Conservation (phyloP, 768 basidiomycete species). For the Mycena vitilis region DNA sequence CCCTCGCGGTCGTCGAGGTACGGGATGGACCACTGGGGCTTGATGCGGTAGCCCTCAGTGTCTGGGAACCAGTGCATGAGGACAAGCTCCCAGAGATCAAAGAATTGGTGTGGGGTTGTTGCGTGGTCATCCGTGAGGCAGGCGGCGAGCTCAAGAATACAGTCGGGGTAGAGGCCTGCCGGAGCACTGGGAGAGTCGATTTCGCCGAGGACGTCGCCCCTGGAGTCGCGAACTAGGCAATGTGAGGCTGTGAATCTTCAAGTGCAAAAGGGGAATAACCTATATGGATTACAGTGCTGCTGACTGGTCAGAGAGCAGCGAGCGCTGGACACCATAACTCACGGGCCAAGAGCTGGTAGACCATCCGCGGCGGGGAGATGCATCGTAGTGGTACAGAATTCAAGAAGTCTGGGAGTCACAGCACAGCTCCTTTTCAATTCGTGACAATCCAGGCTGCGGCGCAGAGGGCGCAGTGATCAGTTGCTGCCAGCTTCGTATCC, state of each 20-base stretch:
- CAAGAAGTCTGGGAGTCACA: conserved; percentile 13
- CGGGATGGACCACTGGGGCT: conserved; percentile 30
- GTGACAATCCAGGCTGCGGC: conserved; percentile 16
- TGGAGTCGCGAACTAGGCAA: conserved; percentile 29
- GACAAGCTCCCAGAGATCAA: conserved; percentile 36
- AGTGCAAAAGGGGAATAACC: background rate
- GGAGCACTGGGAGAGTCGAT: conserved; percentile 25
- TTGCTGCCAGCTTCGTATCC: background rate
- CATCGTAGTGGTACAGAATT: conserved; percentile 8
- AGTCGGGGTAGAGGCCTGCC: conserved; percentile 28
- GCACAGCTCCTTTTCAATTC: background rate
- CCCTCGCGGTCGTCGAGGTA: conserved; percentile 31
- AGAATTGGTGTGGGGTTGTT: conserved; percentile 16
- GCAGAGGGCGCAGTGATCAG: background rate
- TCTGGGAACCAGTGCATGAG: conserved; percentile 34
- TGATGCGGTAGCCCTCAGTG: conserved; percentile 28
- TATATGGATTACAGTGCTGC: conserved; percentile 14
- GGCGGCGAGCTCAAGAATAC: conserved; percentile 31
- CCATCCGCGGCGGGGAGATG: conserved; percentile 1
- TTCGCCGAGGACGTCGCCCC: conserved; percentile 31
- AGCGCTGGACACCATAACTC: background rate
- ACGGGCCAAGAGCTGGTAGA: too few species aligned
- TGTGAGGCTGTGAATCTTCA: background rate
- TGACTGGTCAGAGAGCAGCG: background rate
- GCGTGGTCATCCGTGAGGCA: conserved; percentile 30